A percentile compares a stretch with the other conserved stretches of the same genome.
phyloP scores from a whole-genome alignment of 257 asterid genomes.

The Fraxinus quadrangulata region DNA sequence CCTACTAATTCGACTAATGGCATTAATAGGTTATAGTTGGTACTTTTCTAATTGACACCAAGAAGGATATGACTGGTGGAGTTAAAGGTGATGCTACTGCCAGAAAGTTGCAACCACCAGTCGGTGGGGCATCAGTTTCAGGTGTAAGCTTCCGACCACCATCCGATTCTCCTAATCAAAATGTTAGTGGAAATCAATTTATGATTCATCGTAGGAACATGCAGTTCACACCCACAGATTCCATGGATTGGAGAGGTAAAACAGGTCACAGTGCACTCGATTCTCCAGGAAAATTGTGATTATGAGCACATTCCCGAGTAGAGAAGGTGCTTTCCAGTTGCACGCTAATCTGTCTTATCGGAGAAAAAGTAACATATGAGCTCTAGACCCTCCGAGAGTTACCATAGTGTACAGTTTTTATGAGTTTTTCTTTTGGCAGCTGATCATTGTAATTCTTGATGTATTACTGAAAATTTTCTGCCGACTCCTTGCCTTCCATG shows the following conservation, averaged over 20 bases:
- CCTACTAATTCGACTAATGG: background rate
- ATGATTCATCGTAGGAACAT: constrained; percentile 36
- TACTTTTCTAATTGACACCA: constrained; percentile 45
- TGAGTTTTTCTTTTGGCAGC: constrained; percentile 8
- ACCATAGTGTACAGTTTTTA: constrained; percentile 40
- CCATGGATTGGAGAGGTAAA: constrained; percentile 47
- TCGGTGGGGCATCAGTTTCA: constrained; percentile 40
- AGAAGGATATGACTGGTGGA: constrained; percentile 33
- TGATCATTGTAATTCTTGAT: constrained; percentile 2
- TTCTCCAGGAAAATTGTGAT: constrained; percentile 52
- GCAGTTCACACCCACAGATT: constrained; percentile 41
- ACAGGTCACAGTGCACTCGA: constrained; percentile 41
- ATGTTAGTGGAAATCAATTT: constrained; percentile 45
- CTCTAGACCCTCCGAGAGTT: background rate
- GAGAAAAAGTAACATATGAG: background rate
- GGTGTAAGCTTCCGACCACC: constrained; percentile 44
- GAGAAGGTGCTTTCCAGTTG: background rate
- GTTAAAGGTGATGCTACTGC: constrained; percentile 38
- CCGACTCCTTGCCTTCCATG: background rate
- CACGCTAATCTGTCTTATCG: background rate
- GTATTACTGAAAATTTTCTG: background rate
- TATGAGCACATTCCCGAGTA: constrained; percentile 41
- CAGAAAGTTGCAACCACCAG: constrained; percentile 44
- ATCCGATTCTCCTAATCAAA: constrained; percentile 44
- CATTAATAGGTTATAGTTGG: constrained; percentile 53